A percentile compares a stretch with the other conserved stretches of the same genome.
phyloP scores from a whole-genome alignment of 139 green algal species.

The Chlorella sp. region DNA sequence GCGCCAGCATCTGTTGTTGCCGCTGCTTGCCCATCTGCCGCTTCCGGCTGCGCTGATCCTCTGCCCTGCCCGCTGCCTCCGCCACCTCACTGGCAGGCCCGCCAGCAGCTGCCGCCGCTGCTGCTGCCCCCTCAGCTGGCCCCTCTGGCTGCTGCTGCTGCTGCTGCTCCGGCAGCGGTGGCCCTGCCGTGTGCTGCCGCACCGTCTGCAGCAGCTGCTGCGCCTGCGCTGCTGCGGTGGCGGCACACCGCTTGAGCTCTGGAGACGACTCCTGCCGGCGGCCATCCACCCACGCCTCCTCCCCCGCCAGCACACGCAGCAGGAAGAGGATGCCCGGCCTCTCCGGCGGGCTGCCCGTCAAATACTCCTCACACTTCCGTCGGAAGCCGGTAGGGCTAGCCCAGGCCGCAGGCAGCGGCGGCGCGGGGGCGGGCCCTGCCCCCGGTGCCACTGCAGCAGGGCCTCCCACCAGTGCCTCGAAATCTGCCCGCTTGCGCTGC shows the following conservation, averaged over 20 bases:
- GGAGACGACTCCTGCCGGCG: background rate
- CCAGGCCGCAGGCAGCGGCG: conserved; percentile 4
- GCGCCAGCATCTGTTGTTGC: conserved; percentile 24
- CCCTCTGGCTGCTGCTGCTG: background rate
- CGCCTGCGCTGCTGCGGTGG: background rate
- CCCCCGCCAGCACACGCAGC: conserved; percentile 24
- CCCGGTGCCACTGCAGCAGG: background rate
- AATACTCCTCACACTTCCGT: background rate
- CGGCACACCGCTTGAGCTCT: conserved; percentile 17
- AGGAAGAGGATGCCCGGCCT: conserved; percentile 17
- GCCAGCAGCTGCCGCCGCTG: background rate
- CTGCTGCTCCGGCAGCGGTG: background rate
- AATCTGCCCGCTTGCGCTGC: conserved; percentile 26
- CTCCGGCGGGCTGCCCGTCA: background rate
- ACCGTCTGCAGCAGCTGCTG: background rate
- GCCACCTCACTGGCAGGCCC: background rate
- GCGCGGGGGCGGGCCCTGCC: background rate
- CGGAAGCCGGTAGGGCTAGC: background rate
- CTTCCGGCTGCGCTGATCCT: background rate
- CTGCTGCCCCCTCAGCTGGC: background rate
- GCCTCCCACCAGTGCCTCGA: background rate
- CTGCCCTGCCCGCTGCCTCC: background rate
- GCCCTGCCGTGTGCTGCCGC: background rate
- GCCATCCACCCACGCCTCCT: conserved; percentile 20
- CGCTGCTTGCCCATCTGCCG: background rate